A percentile compares a stretch with the other conserved stretches of the same genome.
Evolutionary conservation across 345 rosid species (phyloP).

Genomic region (Ceriops zippeliana): DNA sequence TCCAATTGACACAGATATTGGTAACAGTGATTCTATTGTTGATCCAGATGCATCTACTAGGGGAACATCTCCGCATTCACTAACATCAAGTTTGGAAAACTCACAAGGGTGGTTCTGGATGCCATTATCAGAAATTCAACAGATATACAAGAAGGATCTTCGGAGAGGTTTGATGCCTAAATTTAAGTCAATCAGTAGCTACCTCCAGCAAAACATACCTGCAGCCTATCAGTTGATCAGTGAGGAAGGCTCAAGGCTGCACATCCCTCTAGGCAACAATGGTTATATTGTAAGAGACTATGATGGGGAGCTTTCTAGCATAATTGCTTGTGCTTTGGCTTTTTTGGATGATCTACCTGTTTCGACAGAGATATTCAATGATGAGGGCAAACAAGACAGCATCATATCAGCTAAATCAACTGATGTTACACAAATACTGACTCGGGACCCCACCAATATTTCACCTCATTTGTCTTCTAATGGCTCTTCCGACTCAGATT

Average conservation of each 20-base stretch:
- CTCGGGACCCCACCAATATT: conserved; percentile 37
- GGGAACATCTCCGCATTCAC: conserved; percentile 33
- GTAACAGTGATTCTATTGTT: conserved; percentile 17
- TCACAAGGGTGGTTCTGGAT: conserved; percentile 77
- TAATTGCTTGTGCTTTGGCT: conserved; percentile 85
- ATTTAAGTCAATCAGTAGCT: conserved; percentile 42
- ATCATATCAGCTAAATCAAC: conserved; percentile 23
- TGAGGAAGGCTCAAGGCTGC: conserved; percentile 80
- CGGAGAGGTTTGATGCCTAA: conserved; percentile 54
- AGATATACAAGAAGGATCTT: conserved; percentile 50
- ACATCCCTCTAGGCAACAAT: conserved; percentile 54
- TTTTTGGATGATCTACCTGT: conserved; percentile 41
- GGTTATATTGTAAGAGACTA: conserved; percentile 66
- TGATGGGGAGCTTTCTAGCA: conserved; percentile 89
- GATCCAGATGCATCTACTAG: conserved; percentile 26
- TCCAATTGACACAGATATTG: conserved; percentile 29
- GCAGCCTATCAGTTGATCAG: conserved; percentile 47
- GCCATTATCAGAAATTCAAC: conserved; percentile 65
- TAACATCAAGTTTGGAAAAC: conserved; percentile 39
- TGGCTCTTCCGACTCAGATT: conserved; percentile 56
- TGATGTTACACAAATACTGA: conserved; percentile 28
- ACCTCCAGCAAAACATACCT: conserved; percentile 39
- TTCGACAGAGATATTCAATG: conserved; percentile 22
- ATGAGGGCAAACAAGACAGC: conserved; percentile 33
- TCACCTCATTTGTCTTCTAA: conserved; percentile 51